Evolutionary conservation across 2,329 filamentous ascomycete species (phyloP), one percentile per base, ranked within the genome.

Genomic region (Davidsoniella australis): DNA sequence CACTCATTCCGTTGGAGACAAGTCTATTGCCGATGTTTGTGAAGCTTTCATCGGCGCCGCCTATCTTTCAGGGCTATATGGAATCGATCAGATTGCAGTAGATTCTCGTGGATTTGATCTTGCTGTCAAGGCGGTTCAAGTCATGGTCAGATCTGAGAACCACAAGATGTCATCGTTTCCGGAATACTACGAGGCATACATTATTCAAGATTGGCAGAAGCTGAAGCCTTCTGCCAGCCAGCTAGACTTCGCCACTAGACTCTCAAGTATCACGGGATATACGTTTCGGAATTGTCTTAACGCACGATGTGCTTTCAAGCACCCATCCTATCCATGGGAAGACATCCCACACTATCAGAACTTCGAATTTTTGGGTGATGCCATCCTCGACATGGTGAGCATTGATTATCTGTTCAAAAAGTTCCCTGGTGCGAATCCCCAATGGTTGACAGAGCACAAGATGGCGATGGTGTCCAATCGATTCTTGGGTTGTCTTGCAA

Each of bases 401-500:
- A 80, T 96, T 49, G 82, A 88, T 57, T 78, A 85, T 57, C 71
- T 98, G 3, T 96, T 86, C 64, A 72, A 78, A 56, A 71, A 69
- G 3, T 86, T 83, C 57, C 86, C 87, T 0, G 68, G 76, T 47
- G 84, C 82, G 51, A 87, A 94, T 58, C 89, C 91, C 0, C 88
- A 96, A 61, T 96, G 89, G 89, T 70, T 98, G 52, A 96, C 91
- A 0, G 91, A 96, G 64, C 89, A 96, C 70, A 96, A 96, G 66
- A 95, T 93, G 80, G 86, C 88, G n/a, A 95, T 98, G 85, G 88
- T 91, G 0, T 91, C 85, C 48, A 98, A 98, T 66, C 87, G 88
- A 53, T 98, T 96, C 59, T 72, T 95, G 1, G 86, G 84, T 1
- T 85, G 80, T 16, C 68, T 96, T 2, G 82, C 82, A 52, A 85